Percentiles rank a stretch among this genome's conserved stretches.
Conservation (phyloP, 768 basidiomycete species). For the Fomitopsis serialis region DNA sequence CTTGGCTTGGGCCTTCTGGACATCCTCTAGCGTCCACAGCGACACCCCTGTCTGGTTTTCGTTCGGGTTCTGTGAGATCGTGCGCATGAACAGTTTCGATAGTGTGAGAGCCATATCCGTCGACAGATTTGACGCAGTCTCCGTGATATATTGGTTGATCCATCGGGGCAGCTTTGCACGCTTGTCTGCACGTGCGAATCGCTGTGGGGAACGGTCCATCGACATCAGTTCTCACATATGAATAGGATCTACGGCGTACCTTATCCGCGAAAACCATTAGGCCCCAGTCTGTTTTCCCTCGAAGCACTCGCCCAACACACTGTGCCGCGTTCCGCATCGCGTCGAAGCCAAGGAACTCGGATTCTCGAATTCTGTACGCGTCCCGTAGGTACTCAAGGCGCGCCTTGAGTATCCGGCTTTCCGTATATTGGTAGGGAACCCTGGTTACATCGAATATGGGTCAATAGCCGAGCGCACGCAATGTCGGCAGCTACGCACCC, state of each 20-base stretch:
- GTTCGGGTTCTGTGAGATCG: constrained; percentile 97
- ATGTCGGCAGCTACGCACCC: constrained; percentile 51
- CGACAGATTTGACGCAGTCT: constrained; percentile 93
- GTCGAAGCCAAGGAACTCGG: constrained; percentile 97
- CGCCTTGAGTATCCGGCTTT: constrained; percentile 95
- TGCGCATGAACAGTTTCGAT: constrained; percentile 94
- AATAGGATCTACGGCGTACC: constrained; percentile 35
- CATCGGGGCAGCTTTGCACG: constrained; percentile 94
- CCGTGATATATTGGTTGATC: constrained; percentile 99
- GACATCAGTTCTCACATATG: neutral
- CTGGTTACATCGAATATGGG: constrained; percentile 31
- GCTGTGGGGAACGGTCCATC: constrained; percentile 37
- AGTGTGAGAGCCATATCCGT: constrained; percentile 96
- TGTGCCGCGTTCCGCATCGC: constrained; percentile 99
- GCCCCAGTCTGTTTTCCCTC: constrained; percentile 99
- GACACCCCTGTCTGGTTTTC: constrained; percentile 94
- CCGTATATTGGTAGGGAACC: constrained; percentile 96
- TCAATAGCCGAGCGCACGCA: neutral
- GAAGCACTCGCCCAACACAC: constrained; percentile 94
- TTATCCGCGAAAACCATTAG: constrained; percentile 99
- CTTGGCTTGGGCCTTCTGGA: constrained; percentile 80
- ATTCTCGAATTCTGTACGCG: constrained; percentile 95
- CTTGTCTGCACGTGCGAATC: constrained; percentile 89
- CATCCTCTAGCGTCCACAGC: constrained; percentile 91
- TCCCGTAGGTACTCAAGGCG: constrained; percentile 97